Evolutionary conservation across 371 early-diverging fungal species (phyloP), one percentile per base, ranked within the genome.

Genomic region (Sporodiniella umbellata): DNA sequence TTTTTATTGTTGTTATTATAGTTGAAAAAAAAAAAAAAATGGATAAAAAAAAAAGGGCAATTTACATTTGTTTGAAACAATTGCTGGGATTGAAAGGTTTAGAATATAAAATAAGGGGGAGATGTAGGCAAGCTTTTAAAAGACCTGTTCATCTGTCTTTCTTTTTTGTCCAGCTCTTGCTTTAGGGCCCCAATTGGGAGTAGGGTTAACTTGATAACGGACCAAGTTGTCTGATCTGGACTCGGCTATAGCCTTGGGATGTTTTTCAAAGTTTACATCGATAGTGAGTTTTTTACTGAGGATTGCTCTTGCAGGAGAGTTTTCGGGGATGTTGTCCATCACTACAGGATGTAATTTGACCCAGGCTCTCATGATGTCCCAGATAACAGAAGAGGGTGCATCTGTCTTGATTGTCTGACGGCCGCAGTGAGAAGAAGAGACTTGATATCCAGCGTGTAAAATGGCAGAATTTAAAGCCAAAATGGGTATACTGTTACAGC

Each of bases 161-260:
- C 81, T 78, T 60, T 79, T 79, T 54, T 67, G 71, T 15, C 81
- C 76, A 19, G 87, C 80, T 51, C 90, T 78, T 18, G 90, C 88
- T 68, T 94, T 94, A 22, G 98, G 98, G 0, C 98, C 98, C 98
- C 98, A 98, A 65, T 89, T 81, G 51, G 89, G 83, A 8, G 86
- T 83, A n/a, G 97, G 96, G 59, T 98, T 96, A 49, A 84, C 67
- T 66, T 96, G 96, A 69, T 87, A 95, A 35, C 99, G 83, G 12
- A 94, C 94, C 10, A 96, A 78, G 59, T 88, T 83, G 33, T 85
- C 79, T 43, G 86, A 83, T 45, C 88, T 77, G 7, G 93, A 92
- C 28, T 83, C 79, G 1, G 93, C 79, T 31, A 80, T 70, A 0
- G 91, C 89, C 15, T 88, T 79, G 15, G 84, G 75, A 62, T 95